Percentiles rank a stretch among this genome's conserved stretches.
These are phyloP conservation scores for Lachancea kluyveri DNA, from an alignment of 805 yeast genomes.

Conservation along the genomic window DNA sequence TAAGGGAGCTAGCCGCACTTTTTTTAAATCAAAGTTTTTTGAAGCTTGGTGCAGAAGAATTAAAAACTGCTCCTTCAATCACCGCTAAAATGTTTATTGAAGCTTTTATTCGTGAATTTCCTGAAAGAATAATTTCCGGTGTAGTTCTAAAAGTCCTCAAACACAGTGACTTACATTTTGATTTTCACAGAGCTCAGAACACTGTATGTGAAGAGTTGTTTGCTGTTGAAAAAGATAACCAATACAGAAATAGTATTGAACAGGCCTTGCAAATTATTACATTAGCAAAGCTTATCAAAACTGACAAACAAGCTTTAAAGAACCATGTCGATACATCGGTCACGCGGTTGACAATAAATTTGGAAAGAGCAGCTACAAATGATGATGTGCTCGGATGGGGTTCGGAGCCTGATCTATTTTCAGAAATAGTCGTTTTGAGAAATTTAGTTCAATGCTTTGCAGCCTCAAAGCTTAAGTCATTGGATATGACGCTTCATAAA, in stretches of 20 bases:
- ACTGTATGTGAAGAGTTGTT: constrained; percentile 48
- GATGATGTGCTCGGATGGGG: constrained; percentile 26
- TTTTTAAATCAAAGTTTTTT: constrained; percentile 33
- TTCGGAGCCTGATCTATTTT: constrained; percentile 18
- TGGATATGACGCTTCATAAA: constrained; percentile 7
- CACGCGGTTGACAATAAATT: neutral
- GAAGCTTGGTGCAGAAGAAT: constrained; percentile 9
- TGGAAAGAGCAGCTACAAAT: neutral
- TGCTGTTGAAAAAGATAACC: constrained; percentile 60
- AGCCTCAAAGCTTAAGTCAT: constrained; percentile 1
- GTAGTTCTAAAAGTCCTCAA: too few species aligned
- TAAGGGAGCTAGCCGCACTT: constrained; percentile 44
- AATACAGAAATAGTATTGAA: constrained; percentile 49
- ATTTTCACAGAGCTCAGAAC: too few species aligned
- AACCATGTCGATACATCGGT: neutral
- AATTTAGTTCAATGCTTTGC: constrained; percentile 4
- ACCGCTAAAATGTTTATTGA: constrained; percentile 24
- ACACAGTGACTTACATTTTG: too few species aligned
- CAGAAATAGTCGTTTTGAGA: constrained; percentile 16
- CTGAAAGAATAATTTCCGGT: too few species aligned
- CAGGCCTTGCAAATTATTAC: constrained; percentile 17
- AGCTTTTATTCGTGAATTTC: too few species aligned
- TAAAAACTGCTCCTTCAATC: constrained; percentile 28
- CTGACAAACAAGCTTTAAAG: neutral
- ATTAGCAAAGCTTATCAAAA: constrained; percentile 12